Base-by-base conservation (phyloP, 1,139 yeast species). In the Ogataea hybrid region DNA sequence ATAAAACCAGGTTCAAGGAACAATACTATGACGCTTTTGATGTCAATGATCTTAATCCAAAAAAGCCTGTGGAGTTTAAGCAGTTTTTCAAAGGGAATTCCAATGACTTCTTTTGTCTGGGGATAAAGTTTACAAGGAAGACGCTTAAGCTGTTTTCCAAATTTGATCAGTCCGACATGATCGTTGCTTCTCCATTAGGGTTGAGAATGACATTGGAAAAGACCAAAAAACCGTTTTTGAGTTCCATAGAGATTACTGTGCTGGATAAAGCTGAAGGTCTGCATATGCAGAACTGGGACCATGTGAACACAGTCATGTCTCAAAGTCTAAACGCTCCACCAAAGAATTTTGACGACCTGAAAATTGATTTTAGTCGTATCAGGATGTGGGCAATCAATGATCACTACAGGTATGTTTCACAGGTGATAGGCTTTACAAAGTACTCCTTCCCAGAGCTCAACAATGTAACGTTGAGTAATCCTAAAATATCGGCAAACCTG, bases 281-380 rank as follows among this genome's bases (percentile, higher is more conserved):
- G 49, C 87, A 86, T 59, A 86, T 85, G 86, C 98, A 94, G 65
- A 89, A 90, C 57, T 85, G 97, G 92, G 86, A 85, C 31, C 96
- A 92, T 65, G 75, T 92, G 6, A 62, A 63, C 12, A 73, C 71
- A 30, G 73, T 82, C 0, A 75, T 90, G n/a, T 69, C 83, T 56
- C 80, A 82, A 50, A 80, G 84, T 58, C 55, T 89, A 44, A 89
- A 89, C 63, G 69, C 74, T 46, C 78, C 88, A 34, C 98, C 98
- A 5, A 76, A 76, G 48, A 73, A 76, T 40, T 83, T 84, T 54
- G 54, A 53, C 22, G 48, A 46, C 11, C 43, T 56, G 9, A 95
- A 86, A 51, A 86, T 95, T 16, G 98, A 92, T 65, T 92, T 92
- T 62, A 81, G 94, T 43, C 75, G 99, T 55, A 82, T 92, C 33